Evolutionary conservation across 2,329 filamentous ascomycete species (phyloP), one percentile per base, ranked within the genome.

Genomic region (Epichloe scottii): DNA sequence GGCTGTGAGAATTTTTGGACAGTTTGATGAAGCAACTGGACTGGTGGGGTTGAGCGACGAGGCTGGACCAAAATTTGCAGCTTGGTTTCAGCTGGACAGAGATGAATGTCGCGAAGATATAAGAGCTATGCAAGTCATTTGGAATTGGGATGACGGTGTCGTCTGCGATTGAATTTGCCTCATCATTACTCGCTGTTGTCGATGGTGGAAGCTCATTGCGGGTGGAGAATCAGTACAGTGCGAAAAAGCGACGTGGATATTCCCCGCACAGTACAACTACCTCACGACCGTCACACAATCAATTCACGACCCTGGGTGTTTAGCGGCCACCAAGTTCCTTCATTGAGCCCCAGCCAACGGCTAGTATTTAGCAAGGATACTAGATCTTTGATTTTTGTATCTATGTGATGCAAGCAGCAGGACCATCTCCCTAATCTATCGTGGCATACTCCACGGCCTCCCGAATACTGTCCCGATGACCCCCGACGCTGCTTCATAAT

Each of bases 371-470:
- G 42, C 47, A 49, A 38, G 6, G 35, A 38, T 14, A 46, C 41
- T 37, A 39, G 17, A 54, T 52, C 50, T 52, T 30, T 30, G 8
- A 10, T 10, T 8, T 43, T 23, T 14, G n/a, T 26, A 52, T 54
- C 53, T 52, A 46, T 50, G 48, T 53, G 17, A 34, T 65, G 64
- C 63, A 65, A 59, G 61, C 58, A 65, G 60, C 60, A 63, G 58
- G 57, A 57, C 55, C 59, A 50, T 49, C 49, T 55, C 58, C 58
- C 17, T 5, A 55, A 54, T 56, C 58, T 55, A 30, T 56, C 52
- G 54, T 58, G 54, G 54, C 51, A 46, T 46, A 41, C 52, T 54
- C 15, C 39, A 51, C 23, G 30, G 11, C 51, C 43, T 46, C 21
- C 46, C 39, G 19, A 21, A 38, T 35, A n/a, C 34, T 42, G 33